Conservation (phyloP, 2,329 filamentous ascomycete species). For the Sclerotinia trifoliorum region DNA sequence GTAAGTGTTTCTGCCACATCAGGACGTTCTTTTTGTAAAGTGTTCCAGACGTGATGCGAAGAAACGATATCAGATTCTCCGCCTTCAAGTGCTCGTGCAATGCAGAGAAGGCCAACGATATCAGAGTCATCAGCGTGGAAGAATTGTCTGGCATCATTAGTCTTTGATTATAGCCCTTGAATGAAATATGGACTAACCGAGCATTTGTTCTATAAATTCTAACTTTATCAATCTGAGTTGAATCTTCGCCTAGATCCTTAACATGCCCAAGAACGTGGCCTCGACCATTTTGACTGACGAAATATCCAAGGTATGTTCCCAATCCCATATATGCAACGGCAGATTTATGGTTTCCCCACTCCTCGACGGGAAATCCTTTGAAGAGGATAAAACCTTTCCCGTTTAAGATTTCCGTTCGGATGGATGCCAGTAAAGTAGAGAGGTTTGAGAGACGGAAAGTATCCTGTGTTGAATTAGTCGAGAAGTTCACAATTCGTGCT, state of each 20-base stretch:
- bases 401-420: constrained; percentile 68
- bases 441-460: constrained; percentile 63
- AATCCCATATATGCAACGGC: constrained; percentile 90
- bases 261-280: constrained; percentile 88
- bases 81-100: constrained; percentile 74
- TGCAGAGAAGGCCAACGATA: constrained; percentile 78
- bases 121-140: constrained; percentile 85
- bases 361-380: constrained; percentile 74
- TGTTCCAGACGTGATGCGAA: constrained; percentile 79
- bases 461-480: constrained; percentile 27
- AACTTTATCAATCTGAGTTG: constrained; percentile 70
- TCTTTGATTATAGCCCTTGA: neutral
- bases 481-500: neutral
- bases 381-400: constrained; percentile 90
- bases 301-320: constrained; percentile 81
- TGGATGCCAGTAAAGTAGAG: constrained; percentile 50
- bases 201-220: constrained; percentile 89
- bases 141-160: constrained; percentile 57
- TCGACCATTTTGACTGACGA: constrained; percentile 79
- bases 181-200: constrained; percentile 42
- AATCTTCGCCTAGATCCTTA: constrained; percentile 70
- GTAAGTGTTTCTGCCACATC: constrained; percentile 76
- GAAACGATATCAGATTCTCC: constrained; percentile 82
- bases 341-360: constrained; percentile 77
- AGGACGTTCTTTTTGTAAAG: constrained; percentile 69